Conservation (phyloP, 352 stramenopile genomes). For the Globisporangium recalcitrans region DNA sequence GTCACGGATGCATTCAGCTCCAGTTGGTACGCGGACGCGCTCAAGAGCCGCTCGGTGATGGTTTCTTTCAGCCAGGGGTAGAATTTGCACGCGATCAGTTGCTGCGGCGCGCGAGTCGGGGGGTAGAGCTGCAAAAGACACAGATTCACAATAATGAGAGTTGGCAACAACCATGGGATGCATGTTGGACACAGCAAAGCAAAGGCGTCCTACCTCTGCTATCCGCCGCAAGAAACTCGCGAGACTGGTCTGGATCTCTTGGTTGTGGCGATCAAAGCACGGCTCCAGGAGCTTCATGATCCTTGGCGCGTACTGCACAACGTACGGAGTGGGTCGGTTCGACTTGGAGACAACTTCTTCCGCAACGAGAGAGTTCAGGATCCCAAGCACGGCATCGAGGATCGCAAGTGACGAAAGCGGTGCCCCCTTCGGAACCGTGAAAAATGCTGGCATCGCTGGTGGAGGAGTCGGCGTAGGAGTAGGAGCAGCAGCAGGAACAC, state of each 20-base stretch:
- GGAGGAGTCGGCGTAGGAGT: constrained; percentile 16
- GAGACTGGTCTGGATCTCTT: constrained; percentile 68
- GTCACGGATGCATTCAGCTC: constrained; percentile 26
- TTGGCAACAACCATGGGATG: not conserved
- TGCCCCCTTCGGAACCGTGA: constrained; percentile 74
- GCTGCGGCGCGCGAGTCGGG: constrained; percentile 53
- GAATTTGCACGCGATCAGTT: constrained; percentile 80
- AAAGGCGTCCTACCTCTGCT: constrained; percentile 42
- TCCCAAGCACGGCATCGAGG: constrained; percentile 80
- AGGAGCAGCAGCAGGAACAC: constrained; percentile 22
- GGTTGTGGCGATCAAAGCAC: constrained; percentile 83
- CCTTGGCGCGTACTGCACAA: constrained; percentile 81
- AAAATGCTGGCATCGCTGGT: constrained; percentile 74
- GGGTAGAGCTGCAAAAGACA: constrained; percentile 61
- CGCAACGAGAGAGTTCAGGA: constrained; percentile 79
- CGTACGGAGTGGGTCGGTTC: constrained; percentile 70
- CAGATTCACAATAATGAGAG: constrained; percentile 11
- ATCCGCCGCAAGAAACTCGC: constrained; percentile 70
- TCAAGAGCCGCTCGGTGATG: constrained; percentile 74
- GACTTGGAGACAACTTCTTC: constrained; percentile 73
- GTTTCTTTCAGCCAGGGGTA: constrained; percentile 87
- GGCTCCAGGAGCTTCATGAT: constrained; percentile 89
- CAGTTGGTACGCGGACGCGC: constrained; percentile 55
- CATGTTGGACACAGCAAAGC: not conserved
- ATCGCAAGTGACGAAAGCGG: constrained; percentile 84